These are phyloP conservation scores for Fusarium robinianum DNA, from an alignment of 2,329 filamentous ascomycete species.

Conservation along the genomic window DNA sequence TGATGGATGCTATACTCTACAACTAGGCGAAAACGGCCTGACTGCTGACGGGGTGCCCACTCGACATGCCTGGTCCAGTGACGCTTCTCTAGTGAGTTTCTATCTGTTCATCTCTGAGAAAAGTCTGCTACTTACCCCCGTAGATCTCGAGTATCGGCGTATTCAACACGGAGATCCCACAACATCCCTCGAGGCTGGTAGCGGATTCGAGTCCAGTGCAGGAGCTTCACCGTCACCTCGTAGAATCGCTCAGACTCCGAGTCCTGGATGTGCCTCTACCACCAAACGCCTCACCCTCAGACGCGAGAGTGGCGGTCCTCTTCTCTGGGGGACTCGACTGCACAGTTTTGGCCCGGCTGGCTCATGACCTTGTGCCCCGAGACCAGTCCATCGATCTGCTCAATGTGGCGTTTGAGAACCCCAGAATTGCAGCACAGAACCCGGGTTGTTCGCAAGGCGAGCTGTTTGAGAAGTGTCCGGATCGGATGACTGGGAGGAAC, in stretches of 20 bases:
- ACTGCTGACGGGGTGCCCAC: slow-evolving; percentile 17
- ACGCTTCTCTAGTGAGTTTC: slow-evolving; percentile 52
- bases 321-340: slow-evolving; percentile 97
- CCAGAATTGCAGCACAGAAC: slow-evolving; percentile 66
- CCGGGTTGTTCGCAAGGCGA: slow-evolving; percentile 40
- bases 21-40: slow-evolving; percentile 47
- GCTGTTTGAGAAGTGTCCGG: slow-evolving; percentile 83
- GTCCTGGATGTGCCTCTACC: slow-evolving; percentile 68
- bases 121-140: slow-evolving; percentile 49
- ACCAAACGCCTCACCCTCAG: slow-evolving; percentile 43
- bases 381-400: slow-evolving; percentile 80
- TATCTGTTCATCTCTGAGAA: slow-evolving; percentile 13
- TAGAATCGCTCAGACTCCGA: slow-evolving; percentile 65
- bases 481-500: slow-evolving; percentile 82
- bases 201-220: slow-evolving; percentile 54
- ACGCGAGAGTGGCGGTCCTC: slow-evolving; percentile 72
- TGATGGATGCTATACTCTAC: slow-evolving; percentile 75
- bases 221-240: slow-evolving; percentile 58
- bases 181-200: slow-evolving; percentile 32
- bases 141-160: slow-evolving; percentile 59
- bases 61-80: slow-evolving; percentile 40
- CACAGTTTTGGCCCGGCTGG: slow-evolving; percentile 79
- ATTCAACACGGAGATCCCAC: slow-evolving; percentile 55
- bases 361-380: slow-evolving; percentile 73
- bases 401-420: slow-evolving; percentile 97